Base-by-base conservation (phyloP, 805 yeast species). In the Sporopachydermia lactativora region DNA sequence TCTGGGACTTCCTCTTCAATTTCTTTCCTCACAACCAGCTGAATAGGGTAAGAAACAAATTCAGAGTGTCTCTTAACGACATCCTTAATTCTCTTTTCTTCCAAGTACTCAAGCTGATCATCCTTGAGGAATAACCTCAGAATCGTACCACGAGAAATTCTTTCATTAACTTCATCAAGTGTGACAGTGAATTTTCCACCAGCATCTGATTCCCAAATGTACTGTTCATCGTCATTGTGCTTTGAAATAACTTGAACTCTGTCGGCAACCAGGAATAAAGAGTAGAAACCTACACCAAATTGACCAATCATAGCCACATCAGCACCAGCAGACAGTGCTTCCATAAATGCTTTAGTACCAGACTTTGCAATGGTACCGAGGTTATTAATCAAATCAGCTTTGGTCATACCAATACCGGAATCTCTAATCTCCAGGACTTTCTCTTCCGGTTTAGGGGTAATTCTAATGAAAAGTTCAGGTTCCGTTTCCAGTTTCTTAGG, bases 211-310 rank as follows among this genome's bases (percentile, higher is more conserved):
- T 92, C 98, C 99, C 99, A 92, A 57, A 92, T 71, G 79, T 92
- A 92, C 73, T 92, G 99, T 65, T 92, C 97, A 64, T 92, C 99
- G 59, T 92, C 99, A 62, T 92, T 92, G 77, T 86, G 81, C 75
- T 92, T 92, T 47, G 98, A 84, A 63, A 92, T 84, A 55, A 92
- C 99, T 72, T 92, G 96, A 50, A 92, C 98, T 55, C 77, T 84
- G 72, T 92, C 99, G 57, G 98, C 97, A 62, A 92, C 98, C 72
- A 92, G 77, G 83, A 92, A 92, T 53, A 89, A 74, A 42, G 99
- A 92, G 81, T 92, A 92, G 89, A 92, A 92, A 79, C 99, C 99
- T 56, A 92, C 98, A 86, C 99, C 99, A 73, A 92, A 92, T 73
- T 92, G 98, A 77, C 99, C 99, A 71, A 92, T 92, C 98, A 92